A percentile compares a stretch with the other conserved stretches of the same genome.
phyloP scores from a whole-genome alignment of 139 green algal genomes.

The Volvox reticuliferus region DNA sequence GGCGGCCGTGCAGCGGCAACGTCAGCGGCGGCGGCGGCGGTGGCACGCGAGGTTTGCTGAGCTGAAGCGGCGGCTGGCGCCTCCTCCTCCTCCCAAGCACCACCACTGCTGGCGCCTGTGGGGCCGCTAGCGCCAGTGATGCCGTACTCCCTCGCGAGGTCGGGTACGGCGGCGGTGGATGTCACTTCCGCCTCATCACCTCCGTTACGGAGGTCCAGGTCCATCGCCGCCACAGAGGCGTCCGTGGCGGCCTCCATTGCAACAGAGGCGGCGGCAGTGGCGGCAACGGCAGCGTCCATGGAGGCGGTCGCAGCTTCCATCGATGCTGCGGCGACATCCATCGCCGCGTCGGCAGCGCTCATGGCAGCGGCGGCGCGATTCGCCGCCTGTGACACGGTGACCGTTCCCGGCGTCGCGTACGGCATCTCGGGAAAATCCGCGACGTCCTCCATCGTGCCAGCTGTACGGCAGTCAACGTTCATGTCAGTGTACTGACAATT shows the following conservation, averaged over 20 bases:
- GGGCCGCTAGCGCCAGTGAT: too few species aligned
- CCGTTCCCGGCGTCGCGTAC: not conserved
- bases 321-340: not conserved
- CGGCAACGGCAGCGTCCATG: not conserved
- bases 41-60: too few species aligned
- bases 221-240: constrained; percentile 7
- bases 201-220: too few species aligned
- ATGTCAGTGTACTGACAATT: too few species aligned
- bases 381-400: not conserved
- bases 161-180: too few species aligned
- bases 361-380: constrained; percentile 13
- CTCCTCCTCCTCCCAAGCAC: too few species aligned
- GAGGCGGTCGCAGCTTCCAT: constrained; percentile 25
- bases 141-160: too few species aligned
- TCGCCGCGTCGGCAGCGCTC: not conserved
- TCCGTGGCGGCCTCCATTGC: constrained; percentile 31
- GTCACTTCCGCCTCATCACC: too few species aligned
- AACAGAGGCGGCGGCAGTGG: constrained; percentile 1
- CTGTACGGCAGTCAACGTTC: not conserved
- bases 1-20: too few species aligned
- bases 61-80: too few species aligned
- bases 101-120: too few species aligned
- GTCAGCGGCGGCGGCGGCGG: too few species aligned
- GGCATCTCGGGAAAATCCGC: not conserved
- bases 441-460: not conserved